Percentiles rank a stretch among this genome's conserved stretches.
Conservation (phyloP, 2,329 filamentous ascomycete genomes). For the Aspergillus pseudoglaucus region DNA sequence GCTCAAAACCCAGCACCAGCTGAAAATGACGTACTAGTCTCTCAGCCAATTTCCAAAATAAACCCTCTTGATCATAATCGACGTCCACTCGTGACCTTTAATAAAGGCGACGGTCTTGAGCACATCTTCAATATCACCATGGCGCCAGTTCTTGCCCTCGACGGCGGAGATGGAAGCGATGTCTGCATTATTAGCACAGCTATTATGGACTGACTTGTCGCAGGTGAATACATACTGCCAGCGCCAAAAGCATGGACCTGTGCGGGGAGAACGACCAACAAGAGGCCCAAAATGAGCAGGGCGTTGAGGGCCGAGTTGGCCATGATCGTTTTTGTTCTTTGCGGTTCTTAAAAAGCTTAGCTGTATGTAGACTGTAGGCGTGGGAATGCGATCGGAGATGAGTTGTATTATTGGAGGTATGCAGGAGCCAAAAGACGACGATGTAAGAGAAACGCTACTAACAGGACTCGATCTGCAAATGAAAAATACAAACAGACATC, state of each 20-base stretch:
- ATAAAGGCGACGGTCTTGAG: conserved; percentile 71
- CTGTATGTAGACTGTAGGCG: too few species aligned
- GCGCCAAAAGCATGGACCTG: conserved; percentile 40
- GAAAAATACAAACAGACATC: too few species aligned
- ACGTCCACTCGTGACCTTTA: conserved; percentile 77
- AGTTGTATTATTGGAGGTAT: too few species aligned
- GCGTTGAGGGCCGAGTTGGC: conserved; percentile 21
- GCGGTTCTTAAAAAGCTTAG: background rate
- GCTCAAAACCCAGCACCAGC: background rate
- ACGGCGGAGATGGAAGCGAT: conserved; percentile 46
- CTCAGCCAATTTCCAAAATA: conserved; percentile 86
- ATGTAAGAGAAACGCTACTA: too few species aligned
- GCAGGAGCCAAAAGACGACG: too few species aligned
- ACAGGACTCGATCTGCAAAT: too few species aligned
- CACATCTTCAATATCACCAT: conserved; percentile 71
- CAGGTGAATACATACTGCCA: conserved; percentile 32
- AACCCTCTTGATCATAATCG: conserved; percentile 67
- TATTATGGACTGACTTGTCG: background rate
- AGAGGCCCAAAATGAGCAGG: conserved; percentile 30
- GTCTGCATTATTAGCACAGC: conserved; percentile 21
- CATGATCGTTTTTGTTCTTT: background rate
- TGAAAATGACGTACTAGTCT: conserved; percentile 52
- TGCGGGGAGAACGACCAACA: conserved; percentile 31
- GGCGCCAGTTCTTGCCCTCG: conserved; percentile 48
- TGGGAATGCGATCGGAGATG: too few species aligned